Evolutionary conservation across 257 asterid genomes (phyloP), one percentile per base, ranked within the genome.

Genomic region (Eucommia ulmoides): DNA sequence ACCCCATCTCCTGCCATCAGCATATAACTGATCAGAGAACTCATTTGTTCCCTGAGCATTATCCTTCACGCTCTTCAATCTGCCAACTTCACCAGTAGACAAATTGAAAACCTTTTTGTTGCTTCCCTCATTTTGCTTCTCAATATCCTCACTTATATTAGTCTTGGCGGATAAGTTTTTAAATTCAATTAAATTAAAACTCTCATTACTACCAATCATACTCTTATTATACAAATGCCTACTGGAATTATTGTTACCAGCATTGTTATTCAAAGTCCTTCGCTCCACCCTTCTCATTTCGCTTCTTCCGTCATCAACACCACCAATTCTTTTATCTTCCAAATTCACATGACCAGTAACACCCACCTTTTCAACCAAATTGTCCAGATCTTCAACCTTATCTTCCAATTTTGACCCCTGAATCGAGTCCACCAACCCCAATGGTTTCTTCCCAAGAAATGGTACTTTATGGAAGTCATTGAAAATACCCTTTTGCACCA

Each of bases 1-100:
- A 2, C 96, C 98, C 98, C 98, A 91, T 62, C 92, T 85, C 74
- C 69, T 82, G 23, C 98, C 98, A 66, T 85, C 94, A 10, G 96
- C 96, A 64, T 72, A 77, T 17, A 67, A 57, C 55, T 62, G 64
- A 67, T 70, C 79, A 15, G 66, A 53, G 61, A 59, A 74, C 60
- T 65, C 78, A 47, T 10, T 16, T 16, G 3, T 42, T 3, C 3
- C 19, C 48, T 16, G n/a, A 15, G 7, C 48, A 18, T 42, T 4
- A 16, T 5, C 48, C 20, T 16, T 10, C 20, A 42, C 48, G 2
- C 19, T 42, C 8, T 12, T 29, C 12, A 29, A 29, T 12, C 12
- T 12, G 12, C 38, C 38, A 5, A 29, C 7, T 29, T 29, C 12
- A 29, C 38, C 12, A 12, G 38, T 12, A 29, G 7, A 5, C 12